phyloP scores from a whole-genome alignment of 139 green algal species.

The Volvox reticuliferus region DNA sequence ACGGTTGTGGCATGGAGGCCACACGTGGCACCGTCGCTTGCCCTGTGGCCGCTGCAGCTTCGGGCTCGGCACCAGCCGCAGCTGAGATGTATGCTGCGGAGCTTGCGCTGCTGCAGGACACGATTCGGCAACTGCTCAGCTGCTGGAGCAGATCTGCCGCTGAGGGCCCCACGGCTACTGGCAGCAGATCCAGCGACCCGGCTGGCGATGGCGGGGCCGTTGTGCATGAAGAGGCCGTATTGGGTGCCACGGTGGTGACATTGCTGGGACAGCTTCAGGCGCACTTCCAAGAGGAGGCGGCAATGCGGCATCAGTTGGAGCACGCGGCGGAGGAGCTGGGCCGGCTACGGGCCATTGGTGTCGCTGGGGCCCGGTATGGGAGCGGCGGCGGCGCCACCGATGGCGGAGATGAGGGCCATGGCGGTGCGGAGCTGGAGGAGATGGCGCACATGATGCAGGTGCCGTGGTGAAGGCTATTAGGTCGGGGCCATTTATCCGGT shows the following conservation, averaged over 20 bases:
- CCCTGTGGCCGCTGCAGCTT: too few species aligned
- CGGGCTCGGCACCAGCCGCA: not conserved
- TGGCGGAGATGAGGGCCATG: not conserved
- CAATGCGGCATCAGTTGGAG: not conserved
- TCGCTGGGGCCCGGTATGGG: not conserved
- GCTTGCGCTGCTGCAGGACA: constrained; percentile 13
- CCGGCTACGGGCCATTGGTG: not conserved
- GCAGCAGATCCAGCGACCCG: not conserved
- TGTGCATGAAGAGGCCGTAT: constrained; percentile 12
- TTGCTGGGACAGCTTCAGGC: constrained; percentile 26
- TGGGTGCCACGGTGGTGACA: constrained; percentile 26
- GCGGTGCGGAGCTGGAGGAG: constrained; percentile 30
- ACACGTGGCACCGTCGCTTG: too few species aligned
- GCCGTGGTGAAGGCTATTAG: too few species aligned
- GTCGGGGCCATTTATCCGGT: too few species aligned
- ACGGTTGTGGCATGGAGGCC: too few species aligned
- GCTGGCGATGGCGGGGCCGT: not conserved
- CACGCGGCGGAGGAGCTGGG: not conserved
- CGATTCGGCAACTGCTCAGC: constrained; percentile 8
- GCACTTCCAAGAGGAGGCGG: not conserved
- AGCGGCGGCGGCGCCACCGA: not conserved
- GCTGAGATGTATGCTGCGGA: constrained; percentile 1
- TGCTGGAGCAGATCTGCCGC: not conserved
- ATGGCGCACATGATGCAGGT: constrained; percentile 30
- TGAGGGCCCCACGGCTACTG: not conserved